Evolutionary conservation across 768 basidiomycete genomes (phyloP).

Genomic region (Lactarius hatsudake): DNA sequence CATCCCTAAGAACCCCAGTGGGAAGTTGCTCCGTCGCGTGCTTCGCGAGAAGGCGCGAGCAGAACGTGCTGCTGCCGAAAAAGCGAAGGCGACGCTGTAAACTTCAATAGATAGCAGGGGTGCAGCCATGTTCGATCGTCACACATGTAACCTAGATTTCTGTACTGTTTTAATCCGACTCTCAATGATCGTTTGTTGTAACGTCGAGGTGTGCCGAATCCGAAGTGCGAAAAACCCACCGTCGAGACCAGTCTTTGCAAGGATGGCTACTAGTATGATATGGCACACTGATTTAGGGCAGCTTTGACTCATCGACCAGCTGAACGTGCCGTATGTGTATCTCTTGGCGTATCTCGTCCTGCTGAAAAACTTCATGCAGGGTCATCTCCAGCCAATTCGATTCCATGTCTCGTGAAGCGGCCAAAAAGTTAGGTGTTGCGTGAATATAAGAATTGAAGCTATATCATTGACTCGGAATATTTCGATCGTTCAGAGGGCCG

Average conservation of each 20-base stretch:
- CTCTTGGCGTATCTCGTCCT: too few relatives aligned
- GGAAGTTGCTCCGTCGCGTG: conserved; percentile 34
- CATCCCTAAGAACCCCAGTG: conserved; percentile 36
- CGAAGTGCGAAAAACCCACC: neutral
- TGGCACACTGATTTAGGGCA: too few relatives aligned
- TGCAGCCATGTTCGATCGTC: neutral
- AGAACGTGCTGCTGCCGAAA: conserved; percentile 16
- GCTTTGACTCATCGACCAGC: too few relatives aligned
- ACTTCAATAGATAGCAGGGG: neutral
- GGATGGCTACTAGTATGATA: neutral
- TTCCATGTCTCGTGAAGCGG: too few relatives aligned
- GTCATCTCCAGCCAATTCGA: too few relatives aligned
- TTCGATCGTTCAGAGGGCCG: too few relatives aligned
- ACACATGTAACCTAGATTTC: neutral
- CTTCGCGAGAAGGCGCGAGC: conserved; percentile 30
- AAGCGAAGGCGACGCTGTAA: conserved; percentile 16
- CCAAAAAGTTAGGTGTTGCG: too few relatives aligned
- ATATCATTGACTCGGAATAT: too few relatives aligned
- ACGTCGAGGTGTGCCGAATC: neutral
- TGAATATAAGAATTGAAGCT: too few relatives aligned
- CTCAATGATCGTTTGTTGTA: neutral
- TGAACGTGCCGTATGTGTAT: too few relatives aligned
- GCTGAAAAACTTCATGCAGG: too few relatives aligned
- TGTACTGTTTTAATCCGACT: neutral
- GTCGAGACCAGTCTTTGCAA: neutral